Percentiles rank a stretch among this genome's conserved stretches.
Evolutionary conservation across 2,329 filamentous ascomycete genomes (phyloP).

Genomic region (Penicillium sp.): DNA sequence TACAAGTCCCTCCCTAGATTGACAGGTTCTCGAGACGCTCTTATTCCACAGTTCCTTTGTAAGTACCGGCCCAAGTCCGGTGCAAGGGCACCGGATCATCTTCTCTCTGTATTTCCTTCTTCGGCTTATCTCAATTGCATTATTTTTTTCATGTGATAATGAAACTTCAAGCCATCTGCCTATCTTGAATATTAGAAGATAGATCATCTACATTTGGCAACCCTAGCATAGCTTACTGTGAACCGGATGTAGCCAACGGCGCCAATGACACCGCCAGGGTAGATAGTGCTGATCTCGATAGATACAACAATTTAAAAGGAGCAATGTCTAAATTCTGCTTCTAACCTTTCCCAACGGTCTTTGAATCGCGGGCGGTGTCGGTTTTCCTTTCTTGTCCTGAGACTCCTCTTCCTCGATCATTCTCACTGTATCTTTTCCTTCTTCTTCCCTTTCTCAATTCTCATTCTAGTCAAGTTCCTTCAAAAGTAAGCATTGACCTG

Average conservation of each 20-base stretch:
- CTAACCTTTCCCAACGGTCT: no score
- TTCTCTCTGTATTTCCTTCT: neutral
- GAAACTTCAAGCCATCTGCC: neutral
- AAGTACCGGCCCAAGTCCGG: neutral
- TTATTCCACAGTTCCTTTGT: neutral
- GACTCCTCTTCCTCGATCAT: no score
- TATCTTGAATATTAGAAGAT: neutral
- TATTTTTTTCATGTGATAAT: neutral
- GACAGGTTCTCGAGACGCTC: neutral
- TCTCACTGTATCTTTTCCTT: no score
- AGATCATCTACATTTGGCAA: neutral
- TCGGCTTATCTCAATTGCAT: neutral
- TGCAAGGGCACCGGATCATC: neutral
- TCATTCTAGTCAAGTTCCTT: no score
- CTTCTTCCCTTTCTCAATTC: no score
- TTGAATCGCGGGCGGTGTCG: no score
- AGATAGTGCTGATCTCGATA: neutral
- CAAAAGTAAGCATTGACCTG: no score
- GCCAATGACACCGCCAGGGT: neutral
- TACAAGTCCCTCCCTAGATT: neutral
- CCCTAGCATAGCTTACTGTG: neutral
- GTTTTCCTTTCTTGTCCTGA: no score
- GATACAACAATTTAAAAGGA: no score
- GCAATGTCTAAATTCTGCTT: no score
- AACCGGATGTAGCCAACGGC: neutral